Percentiles rank a stretch among this genome's conserved stretches.
These are phyloP conservation scores for Tricholoma hemisulphureum DNA, from an alignment of 768 basidiomycete species.

Conservation along the genomic window DNA sequence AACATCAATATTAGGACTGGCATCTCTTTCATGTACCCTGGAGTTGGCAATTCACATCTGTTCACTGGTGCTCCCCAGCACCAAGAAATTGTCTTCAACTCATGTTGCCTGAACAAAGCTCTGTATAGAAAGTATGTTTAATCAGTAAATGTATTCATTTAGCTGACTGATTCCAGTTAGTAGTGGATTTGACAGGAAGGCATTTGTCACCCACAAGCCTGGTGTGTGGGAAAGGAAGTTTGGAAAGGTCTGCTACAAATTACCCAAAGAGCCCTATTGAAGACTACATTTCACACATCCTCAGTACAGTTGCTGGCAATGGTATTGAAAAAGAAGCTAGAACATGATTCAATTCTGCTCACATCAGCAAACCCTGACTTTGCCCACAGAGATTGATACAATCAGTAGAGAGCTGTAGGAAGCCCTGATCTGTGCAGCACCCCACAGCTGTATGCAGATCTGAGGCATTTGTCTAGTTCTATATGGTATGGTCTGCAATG, in stretches of 20 bases:
- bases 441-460: not conserved
- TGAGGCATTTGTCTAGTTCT: not conserved
- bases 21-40: not conserved
- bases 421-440: not conserved
- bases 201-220: not conserved
- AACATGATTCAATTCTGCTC: not conserved
- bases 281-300: not conserved
- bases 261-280: not conserved
- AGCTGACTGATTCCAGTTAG: not conserved
- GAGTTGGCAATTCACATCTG: not conserved
- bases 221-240: not conserved
- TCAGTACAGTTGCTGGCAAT: not conserved
- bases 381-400: not conserved
- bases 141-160: not conserved
- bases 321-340: not conserved
- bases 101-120: not conserved
- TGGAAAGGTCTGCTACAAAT: not conserved
- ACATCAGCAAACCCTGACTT: not conserved
- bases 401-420: not conserved
- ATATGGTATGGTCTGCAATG: not conserved
- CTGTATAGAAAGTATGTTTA: not conserved
- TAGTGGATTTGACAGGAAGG: not conserved
- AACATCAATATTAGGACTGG: not conserved
- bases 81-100: not conserved
- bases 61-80: not conserved